Evolutionary conservation across 2,329 filamentous ascomycete genomes (phyloP), one percentile per base, ranked within the genome.

Genomic region (Paraphoma sp.): DNA sequence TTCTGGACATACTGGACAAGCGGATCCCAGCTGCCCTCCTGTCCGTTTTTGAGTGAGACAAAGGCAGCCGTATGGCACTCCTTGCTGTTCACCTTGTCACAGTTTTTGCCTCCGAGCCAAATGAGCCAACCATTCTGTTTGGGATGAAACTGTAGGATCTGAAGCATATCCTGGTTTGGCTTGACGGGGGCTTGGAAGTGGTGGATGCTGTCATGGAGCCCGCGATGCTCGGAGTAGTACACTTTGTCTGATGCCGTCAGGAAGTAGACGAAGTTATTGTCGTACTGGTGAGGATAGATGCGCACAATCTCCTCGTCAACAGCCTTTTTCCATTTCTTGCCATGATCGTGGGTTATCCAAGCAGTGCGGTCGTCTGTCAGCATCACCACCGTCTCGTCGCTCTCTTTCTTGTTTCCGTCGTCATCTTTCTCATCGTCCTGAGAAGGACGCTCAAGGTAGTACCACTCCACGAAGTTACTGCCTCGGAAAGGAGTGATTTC

Each of bases 191-290:
- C 87, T 56, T 91, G 78, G 76, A 97, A 96, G 47, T 81, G 83
- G 72, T 91, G 86, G 65, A 95, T 90, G 61, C 82, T 88, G 41
- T 87, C 81, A 23, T 63, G 62, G 29, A 68, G 50, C 16, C 91
- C 93, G 51, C 91, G 87, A 71, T 98, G 89, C 38, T 89, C 84
- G 0, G 93, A 95, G 75, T 96, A 97, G 66, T 88, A 89, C 1
- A 95, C 88, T 48, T 81, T 83, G 53, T 88, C 86, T 1, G 82
- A 80, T 0, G 81, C 76, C 0, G 93, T 96, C 29, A 96, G 82
- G 78, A 99, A 93, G 76, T 91, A 99, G 29, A 95, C 90, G 41
- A 88, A 85, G 70, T 97, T 92, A 68, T 91, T 92, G 76, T 92
- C 89, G 77, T 93, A 90, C 46, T 83, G 83, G 72, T 99, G 92